Evolutionary conservation across 371 early-diverging fungal species (phyloP), one percentile per base, ranked within the genome.

Genomic region (Syncephalastrum racemosum): DNA sequence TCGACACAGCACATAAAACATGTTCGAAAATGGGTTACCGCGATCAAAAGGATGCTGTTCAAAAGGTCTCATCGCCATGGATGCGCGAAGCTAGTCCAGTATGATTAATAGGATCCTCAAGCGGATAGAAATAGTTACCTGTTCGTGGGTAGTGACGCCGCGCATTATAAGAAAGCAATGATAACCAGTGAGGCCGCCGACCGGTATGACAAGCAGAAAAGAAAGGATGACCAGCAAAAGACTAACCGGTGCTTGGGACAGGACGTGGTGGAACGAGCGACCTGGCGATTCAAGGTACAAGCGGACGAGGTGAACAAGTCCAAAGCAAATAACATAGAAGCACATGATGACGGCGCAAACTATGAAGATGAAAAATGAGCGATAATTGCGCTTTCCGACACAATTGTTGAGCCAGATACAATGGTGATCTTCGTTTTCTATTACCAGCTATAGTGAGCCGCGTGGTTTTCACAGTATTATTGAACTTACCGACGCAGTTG

Each of bases 321-420:
- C 56, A 62, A 80, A 82, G 4, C 72, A 70, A 52, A 87, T 50
- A 15, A 88, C 73, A 63, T 82, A 83, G 56, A 83, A 19, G 47
- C 84, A 78, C 46, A 87, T 50, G 12, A 84, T n/a, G 6, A 86
- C 72, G 14, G 79, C 64, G 1, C 82, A 67, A 20, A 74, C 50
- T 31, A 93, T 77, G 56, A 93, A 93, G 4, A 83, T 81, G 63
- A 90, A 88, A 58, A 95, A 95, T 45, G 83, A 82, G 15, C 90
- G 83, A 71, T 96, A 95, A 70, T 96, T 96, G 56, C 95, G 79
- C 50, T 87, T 86, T 2, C 97, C 97, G 42, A 97, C 80, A 71
- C 96, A 96, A 71, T 93, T 95, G 63, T 88, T 93, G 14, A 93
- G 82, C 96, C 96, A 97, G 15, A 92, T 86, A 62, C 97, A 97